These are phyloP conservation scores for Pyronema omphalodes DNA, from an alignment of 495 filamentous ascomycete genomes.

Conservation along the genomic window DNA sequence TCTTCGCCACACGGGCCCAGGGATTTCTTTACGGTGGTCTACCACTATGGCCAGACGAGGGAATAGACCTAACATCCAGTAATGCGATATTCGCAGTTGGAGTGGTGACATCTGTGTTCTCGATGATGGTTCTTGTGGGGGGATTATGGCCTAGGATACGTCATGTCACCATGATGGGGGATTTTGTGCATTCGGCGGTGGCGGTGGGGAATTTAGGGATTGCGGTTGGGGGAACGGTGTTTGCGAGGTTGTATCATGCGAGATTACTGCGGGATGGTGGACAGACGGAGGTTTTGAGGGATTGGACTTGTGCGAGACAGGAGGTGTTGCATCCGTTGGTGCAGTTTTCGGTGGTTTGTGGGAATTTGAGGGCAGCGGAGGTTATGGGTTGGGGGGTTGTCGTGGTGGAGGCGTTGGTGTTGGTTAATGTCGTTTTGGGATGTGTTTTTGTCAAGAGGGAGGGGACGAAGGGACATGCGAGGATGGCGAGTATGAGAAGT, in stretches of 20 bases:
- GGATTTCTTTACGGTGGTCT: conserved; percentile 6
- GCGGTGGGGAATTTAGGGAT: conserved; percentile 8
- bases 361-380: conserved; percentile 11
- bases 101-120: conserved; percentile 11
- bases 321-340: conserved; percentile 9
- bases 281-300: conserved; percentile 7
- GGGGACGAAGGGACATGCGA: not conserved
- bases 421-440: conserved; percentile 14
- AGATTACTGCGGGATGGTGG: not conserved
- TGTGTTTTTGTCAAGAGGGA: conserved; percentile 7
- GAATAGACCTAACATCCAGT: conserved; percentile 10
- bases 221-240: conserved; percentile 8
- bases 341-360: conserved; percentile 15
- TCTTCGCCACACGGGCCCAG: conserved; percentile 8
- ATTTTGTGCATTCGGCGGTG: conserved; percentile 10
- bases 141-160: conserved; percentile 10
- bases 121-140: conserved; percentile 9
- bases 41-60: conserved; percentile 10
- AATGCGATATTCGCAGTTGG: conserved; percentile 11
- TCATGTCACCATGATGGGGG: conserved; percentile 12
- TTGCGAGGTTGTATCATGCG: conserved; percentile 3
- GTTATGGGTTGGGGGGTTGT: conserved; percentile 16
- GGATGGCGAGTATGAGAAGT: not conserved
- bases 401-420: conserved; percentile 12
- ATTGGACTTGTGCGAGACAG: conserved; percentile 12